Conservation (phyloP, 2,329 filamentous ascomycete genomes). For the Thelonectria blattea region DNA sequence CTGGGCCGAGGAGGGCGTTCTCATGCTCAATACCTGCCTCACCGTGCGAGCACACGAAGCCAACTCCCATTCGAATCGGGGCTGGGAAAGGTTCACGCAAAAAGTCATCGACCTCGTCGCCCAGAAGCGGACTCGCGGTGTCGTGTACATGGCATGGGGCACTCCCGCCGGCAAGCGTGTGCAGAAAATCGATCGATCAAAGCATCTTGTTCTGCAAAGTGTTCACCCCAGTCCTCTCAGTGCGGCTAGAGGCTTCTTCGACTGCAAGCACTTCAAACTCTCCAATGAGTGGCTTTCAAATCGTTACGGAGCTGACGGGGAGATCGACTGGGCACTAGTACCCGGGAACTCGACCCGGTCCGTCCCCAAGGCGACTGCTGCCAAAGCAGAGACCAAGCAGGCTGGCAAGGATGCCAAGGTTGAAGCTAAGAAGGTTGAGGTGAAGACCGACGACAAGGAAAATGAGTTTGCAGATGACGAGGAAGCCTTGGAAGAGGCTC, state of each 20-base stretch:
- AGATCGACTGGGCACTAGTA: slow-evolving; percentile 82
- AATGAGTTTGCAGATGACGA: slow-evolving; percentile 47
- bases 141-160: slow-evolving; percentile 97
- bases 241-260: slow-evolving; percentile 81
- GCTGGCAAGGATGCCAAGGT: slow-evolving; percentile 28
- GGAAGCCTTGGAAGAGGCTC: slow-evolving; percentile 45
- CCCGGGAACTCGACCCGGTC: slow-evolving; percentile 45
- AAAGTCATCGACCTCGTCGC: slow-evolving; percentile 88
- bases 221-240: slow-evolving; percentile 95
- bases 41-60: slow-evolving; percentile 91
- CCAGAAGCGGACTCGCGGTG: slow-evolving; percentile 75
- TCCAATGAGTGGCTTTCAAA: slow-evolving; percentile 84
- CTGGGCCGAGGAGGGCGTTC: slow-evolving; percentile 92
- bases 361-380: slow-evolving; percentile 36
- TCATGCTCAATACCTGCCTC: slow-evolving; percentile 93
- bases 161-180: slow-evolving; percentile 82
- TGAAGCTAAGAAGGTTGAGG: slow-evolving; percentile 19
- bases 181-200: slow-evolving; percentile 70
- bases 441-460: slow-evolving; percentile 31
- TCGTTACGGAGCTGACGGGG: slow-evolving; percentile 78
- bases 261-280: slow-evolving; percentile 80
- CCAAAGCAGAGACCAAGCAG: slow-evolving; percentile 26
- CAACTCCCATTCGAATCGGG: slow-evolving; percentile 82
- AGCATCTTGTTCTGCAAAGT: slow-evolving; percentile 82
- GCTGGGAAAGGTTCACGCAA: slow-evolving; percentile 95